Conservation (phyloP, 331 rosid species). For the Quercus tomentella region DNA sequence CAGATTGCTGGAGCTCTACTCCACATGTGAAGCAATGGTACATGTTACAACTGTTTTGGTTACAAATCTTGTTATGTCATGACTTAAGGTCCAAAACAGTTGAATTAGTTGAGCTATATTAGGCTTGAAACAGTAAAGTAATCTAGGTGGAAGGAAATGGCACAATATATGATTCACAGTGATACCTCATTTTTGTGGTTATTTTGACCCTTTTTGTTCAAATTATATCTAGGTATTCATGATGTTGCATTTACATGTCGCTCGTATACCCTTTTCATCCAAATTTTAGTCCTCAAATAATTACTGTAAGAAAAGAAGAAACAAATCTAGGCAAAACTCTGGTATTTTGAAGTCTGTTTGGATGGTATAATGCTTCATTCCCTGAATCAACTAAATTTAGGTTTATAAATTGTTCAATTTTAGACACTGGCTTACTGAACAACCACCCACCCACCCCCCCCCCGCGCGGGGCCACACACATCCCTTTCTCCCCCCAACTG, state of each 20-base stretch:
- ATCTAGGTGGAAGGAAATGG: neutral
- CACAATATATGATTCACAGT: neutral
- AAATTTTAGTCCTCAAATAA: neutral
- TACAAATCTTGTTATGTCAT: neutral
- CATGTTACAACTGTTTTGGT: constrained; percentile 11
- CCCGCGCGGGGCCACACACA: neutral
- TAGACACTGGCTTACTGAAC: neutral
- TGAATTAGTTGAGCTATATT: neutral
- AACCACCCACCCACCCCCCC: neutral
- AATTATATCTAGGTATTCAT: neutral
- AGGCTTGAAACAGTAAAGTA: neutral
- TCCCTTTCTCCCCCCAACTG: neutral
- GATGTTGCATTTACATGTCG: neutral
- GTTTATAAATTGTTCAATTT: neutral
- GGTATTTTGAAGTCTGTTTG: neutral
- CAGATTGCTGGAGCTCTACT: constrained; percentile 85
- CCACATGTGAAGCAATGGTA: constrained; percentile 85
- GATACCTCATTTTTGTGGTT: neutral
- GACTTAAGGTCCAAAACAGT: neutral
- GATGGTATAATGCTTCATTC: neutral
- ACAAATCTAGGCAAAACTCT: neutral
- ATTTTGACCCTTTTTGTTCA: neutral
- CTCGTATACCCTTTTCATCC: neutral
- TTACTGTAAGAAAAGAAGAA: neutral
- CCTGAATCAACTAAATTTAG: neutral